Percentiles rank a stretch among this genome's conserved stretches.
phyloP scores from a whole-genome alignment of 164 flowering plant species.

The Malania oleifera region DNA sequence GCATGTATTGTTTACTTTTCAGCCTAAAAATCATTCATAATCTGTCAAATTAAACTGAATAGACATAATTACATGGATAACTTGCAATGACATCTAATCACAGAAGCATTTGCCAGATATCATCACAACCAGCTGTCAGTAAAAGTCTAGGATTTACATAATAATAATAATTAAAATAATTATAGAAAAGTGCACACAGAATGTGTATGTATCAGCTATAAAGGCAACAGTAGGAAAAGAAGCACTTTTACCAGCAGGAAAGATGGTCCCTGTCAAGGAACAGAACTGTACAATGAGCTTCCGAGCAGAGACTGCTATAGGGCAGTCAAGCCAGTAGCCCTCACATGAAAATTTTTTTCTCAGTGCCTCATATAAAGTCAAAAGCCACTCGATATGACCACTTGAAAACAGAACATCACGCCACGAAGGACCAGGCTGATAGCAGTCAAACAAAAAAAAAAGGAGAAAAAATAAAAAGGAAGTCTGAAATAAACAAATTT shows the following conservation, averaged over 20 bases:
- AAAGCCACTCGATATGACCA: constrained; percentile 81
- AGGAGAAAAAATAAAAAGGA: constrained; percentile 4
- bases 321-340: constrained; percentile 83
- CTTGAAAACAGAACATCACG: constrained; percentile 61
- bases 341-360: constrained; percentile 59
- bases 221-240: constrained; percentile 1
- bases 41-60: too few relatives aligned
- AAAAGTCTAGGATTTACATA: too few relatives aligned
- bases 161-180: too few relatives aligned
- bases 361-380: constrained; percentile 70
- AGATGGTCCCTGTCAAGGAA: constrained; percentile 77
- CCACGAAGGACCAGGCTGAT: constrained; percentile 88
- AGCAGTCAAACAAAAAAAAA: constrained; percentile 18
- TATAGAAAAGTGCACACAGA: too few relatives aligned
- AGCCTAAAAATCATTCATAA: too few relatives aligned
- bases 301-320: constrained; percentile 89
- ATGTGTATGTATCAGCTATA: not conserved
- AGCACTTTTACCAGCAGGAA: constrained; percentile 60
- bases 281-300: constrained; percentile 81
- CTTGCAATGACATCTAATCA: too few relatives aligned
- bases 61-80: too few relatives aligned
- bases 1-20: too few relatives aligned
- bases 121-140: too few relatives aligned
- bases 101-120: too few relatives aligned
- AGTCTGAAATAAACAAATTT: not conserved